A percentile compares a stretch with the other conserved stretches of the same genome.
Conservation (phyloP, 208 protist species). For the Sergeia podlipaevii region DNA sequence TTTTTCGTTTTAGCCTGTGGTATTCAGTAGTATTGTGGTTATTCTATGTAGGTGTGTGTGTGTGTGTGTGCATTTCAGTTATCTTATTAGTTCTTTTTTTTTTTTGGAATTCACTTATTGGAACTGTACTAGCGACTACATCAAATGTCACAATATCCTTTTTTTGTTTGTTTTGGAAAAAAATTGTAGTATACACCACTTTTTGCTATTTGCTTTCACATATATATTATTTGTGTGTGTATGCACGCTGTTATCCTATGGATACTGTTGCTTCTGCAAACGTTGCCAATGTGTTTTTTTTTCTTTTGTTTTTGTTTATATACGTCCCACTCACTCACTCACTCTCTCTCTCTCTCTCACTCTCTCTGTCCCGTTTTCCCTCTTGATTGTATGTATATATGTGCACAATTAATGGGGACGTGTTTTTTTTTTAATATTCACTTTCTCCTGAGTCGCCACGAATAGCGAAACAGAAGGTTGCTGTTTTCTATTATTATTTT, state of each 20-base stretch:
- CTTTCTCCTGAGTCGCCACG: no score
- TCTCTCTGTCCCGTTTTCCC: not conserved
- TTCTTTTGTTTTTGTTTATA: not conserved
- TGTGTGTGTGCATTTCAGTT: not conserved
- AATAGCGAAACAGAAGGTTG: no score
- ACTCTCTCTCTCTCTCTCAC: not conserved
- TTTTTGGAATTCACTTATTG: no score
- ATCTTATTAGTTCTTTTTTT: not conserved
- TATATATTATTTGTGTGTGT: no score
- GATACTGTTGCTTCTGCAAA: not conserved
- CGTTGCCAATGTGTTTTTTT: not conserved
- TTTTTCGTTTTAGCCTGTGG: not conserved
- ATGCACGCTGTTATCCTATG: no score
- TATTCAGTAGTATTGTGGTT: no score
- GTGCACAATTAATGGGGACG: conserved; percentile 1
- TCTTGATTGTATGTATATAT: not conserved
- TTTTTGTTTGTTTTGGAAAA: no score
- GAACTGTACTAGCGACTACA: no score
- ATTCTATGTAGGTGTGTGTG: no score
- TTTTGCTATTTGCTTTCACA: no score
- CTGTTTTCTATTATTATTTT: conserved; percentile 13
- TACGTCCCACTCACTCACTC: not conserved
- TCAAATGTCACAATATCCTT: no score
- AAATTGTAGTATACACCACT: no score
- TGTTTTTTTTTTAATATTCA: conserved; percentile 7